These are phyloP conservation scores for Didymella sp. DNA, from an alignment of 2,329 filamentous ascomycete species.

Conservation along the genomic window DNA sequence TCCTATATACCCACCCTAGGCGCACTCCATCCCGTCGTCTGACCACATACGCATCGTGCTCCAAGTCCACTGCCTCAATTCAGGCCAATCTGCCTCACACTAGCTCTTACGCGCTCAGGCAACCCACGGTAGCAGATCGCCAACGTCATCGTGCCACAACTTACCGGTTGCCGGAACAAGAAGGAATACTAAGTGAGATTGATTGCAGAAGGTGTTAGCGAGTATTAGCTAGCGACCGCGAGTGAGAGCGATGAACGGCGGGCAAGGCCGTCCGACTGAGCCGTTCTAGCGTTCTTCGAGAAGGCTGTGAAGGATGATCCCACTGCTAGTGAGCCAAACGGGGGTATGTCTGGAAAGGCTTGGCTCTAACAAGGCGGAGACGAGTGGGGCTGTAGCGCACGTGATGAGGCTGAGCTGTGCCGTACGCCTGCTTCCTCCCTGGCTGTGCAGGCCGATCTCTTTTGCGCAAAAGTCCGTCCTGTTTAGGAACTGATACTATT, in stretches of 20 bases:
- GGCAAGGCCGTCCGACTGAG: not conserved
- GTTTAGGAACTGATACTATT: not conserved
- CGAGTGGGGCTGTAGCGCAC: not conserved
- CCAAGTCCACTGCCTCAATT: conserved; percentile 7
- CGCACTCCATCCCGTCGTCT: conserved; percentile 1
- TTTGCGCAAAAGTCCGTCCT: not conserved
- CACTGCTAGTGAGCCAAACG: not conserved
- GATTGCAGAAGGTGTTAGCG: not conserved
- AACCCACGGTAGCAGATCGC: not conserved
- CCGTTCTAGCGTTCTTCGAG: conserved; percentile 9
- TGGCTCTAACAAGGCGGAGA: not conserved
- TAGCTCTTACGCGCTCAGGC: conserved; percentile 7
- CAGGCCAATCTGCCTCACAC: conserved; percentile 3
- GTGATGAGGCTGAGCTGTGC: conserved; percentile 19
- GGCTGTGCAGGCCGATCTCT: conserved; percentile 1
- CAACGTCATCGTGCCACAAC: not conserved
- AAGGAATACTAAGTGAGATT: not conserved
- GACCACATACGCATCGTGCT: conserved; percentile 8
- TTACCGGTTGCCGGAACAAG: conserved; percentile 1
- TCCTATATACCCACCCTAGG: conserved; percentile 1
- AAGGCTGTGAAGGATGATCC: conserved; percentile 10
- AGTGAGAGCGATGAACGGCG: not conserved
- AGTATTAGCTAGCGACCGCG: not conserved
- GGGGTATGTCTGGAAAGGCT: not conserved
- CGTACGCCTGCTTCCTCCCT: not conserved